phyloP scores from a whole-genome alignment of 2,329 filamentous ascomycete genomes.

The Ambrosiella cleistominuta region DNA sequence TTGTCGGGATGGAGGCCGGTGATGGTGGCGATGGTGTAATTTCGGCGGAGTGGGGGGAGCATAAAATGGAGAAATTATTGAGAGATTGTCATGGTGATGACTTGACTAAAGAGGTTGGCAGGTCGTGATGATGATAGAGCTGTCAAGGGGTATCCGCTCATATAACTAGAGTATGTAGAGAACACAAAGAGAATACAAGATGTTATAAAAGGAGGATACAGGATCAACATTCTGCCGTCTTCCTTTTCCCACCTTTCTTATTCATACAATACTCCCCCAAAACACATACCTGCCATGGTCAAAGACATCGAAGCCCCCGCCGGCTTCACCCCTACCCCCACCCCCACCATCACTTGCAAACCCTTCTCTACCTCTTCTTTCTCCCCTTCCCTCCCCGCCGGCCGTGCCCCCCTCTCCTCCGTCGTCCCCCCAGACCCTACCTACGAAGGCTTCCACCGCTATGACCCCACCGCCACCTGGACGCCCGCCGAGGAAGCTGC shows the following conservation, averaged over 20 bases:
- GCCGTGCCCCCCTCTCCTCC: constrained; percentile 3
- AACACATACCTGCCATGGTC: background rate
- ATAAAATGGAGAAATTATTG: too few relatives aligned
- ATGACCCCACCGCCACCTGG: constrained; percentile 29
- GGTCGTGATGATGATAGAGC: too few relatives aligned
- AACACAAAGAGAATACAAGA: too few relatives aligned
- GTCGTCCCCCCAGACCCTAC: constrained; percentile 18
- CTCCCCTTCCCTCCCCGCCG: constrained; percentile 1
- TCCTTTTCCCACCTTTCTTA: background rate
- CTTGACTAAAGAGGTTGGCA: too few relatives aligned
- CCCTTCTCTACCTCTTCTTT: background rate
- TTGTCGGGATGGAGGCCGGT: background rate
- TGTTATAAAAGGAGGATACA: too few relatives aligned
- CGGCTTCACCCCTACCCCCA: background rate
- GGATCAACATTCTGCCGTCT: background rate
- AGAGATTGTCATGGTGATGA: too few relatives aligned
- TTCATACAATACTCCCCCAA: background rate
- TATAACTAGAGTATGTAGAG: too few relatives aligned
- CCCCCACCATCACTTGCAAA: background rate
- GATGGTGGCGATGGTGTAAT: too few relatives aligned
- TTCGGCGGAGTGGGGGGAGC: too few relatives aligned
- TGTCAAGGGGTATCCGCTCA: too few relatives aligned
- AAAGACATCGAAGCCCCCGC: constrained; percentile 9
- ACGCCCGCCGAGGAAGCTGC: constrained; percentile 36
- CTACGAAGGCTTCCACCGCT: constrained; percentile 27